Base-by-base conservation (phyloP, 2,329 filamentous ascomycete species). In the Sclerotinia glacialis region DNA sequence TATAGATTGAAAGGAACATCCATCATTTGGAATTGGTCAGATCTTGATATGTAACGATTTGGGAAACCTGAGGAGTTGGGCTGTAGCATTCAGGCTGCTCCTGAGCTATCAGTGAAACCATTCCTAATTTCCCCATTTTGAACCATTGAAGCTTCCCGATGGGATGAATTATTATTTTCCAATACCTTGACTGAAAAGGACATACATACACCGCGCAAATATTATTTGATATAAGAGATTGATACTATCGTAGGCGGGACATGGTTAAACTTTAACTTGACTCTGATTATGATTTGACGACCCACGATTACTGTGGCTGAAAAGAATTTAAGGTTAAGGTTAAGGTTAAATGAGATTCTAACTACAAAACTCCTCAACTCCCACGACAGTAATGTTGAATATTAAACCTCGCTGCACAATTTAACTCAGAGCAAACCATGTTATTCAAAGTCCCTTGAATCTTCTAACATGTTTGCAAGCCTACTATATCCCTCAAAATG, bases 11-110 rank as follows among this genome's bases (percentile, higher is more conserved):
- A 60, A 67, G 6, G 46, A 40, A 34, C 59, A 50, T 40, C 44
- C 59, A 23, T 50, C 46, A 23, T 62, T 18, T 12, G 40, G 59
- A 14, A 50, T 62, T 23, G 52, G 60, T 28, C 60, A 67, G 37
- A 47, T 26, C 21, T 46, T 60, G 42, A 64, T 64, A 50, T 67
- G 65, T 46, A 40, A 53, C n/a, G 47, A 63, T 40, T 63, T 47
- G 47, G 46, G n/a, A 23, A 63, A 40, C 28, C 16, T 40, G 60
- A 40, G 46, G 21, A 44, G 49, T 37, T 63, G 60, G 60, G 47
- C 47, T n/a, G 49, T 52, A 40, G 49, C 5, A 63, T 56, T 65
- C 52, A 31, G 52, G 26, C 16, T 56, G 49, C 50, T 65, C 49
- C 52, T 31, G 40, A 47, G 34, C 62, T 11, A 65, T 65, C 1